Base-by-base conservation (phyloP, 2,329 filamentous ascomycete species). In the Clarireedia paspali region DNA sequence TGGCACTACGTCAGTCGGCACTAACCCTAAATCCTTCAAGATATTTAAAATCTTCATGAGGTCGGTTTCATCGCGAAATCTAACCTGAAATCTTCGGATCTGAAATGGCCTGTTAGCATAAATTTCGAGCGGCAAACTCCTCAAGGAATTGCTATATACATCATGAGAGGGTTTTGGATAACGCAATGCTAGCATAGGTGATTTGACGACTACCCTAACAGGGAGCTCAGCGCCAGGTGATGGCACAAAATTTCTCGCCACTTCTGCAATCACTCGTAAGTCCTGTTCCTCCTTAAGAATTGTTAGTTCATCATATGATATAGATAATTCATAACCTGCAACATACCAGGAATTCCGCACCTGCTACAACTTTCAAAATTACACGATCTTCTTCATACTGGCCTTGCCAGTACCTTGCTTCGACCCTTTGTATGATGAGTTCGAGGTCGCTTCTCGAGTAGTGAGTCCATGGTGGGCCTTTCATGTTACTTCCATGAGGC, bases 81-180 rank as follows among this genome's bases (percentile, higher is more conserved):
- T 74, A 23, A 77, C 58, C 59, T 78, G 75, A 40, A 75, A 65
- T 46, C 74, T 70, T 40, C 72, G 69, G 30, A 73, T 58, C 75
- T 77, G 47, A 30, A 20, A 27, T 27, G n/a, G 10, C 23, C 6
- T 36, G 23, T 39, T 23, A 51, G 45, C 40, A 45, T 15, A 23
- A 38, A 40, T 24, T 4, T n/a, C 44, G 48, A 26, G 26, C 24
- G 36, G 5, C 15, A 42, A 14, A 34, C 9, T 34, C 30, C 9
- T 34, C 14, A 36, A 4, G 20, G 5, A 20, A 14, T 39, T 26
- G 27, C 34, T 2, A 60, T 59, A n/a, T 64, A 70, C 68, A 46
- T 52, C 62, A 47, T 62, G 59, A 4, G 40, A 15, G 44, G 50
- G 45, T 45, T 65, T 67, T n/a, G 66, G 66, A 55, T 71, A 72